These are phyloP conservation scores for Hypoxylon lienhwacheense DNA, from an alignment of 495 filamentous ascomycete genomes.

Conservation along the genomic window DNA sequence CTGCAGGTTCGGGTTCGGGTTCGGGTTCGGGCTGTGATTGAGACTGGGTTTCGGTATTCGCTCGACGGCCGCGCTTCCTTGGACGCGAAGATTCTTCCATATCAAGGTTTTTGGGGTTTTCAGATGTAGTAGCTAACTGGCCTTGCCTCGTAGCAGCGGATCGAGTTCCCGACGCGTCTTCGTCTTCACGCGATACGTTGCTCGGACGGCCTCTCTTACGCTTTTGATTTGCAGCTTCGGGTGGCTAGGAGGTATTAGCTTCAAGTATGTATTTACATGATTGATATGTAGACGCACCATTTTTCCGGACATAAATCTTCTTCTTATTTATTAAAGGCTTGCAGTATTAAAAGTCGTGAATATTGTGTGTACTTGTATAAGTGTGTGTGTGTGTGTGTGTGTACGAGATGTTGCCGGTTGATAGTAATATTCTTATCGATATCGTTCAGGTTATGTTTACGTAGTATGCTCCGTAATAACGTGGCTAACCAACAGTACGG, in stretches of 20 bases:
- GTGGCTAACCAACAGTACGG: too few relatives aligned
- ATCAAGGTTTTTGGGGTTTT: conserved; percentile 7
- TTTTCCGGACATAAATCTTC: not conserved
- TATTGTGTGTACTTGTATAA: too few relatives aligned
- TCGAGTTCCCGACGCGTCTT: conserved; percentile 41
- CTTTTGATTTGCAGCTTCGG: conserved; percentile 42
- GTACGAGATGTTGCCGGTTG: too few relatives aligned
- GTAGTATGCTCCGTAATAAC: too few relatives aligned
- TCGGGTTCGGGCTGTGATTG: conserved; percentile 24
- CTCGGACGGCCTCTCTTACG: conserved; percentile 46
- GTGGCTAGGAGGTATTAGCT: conserved; percentile 36
- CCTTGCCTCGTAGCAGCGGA: conserved; percentile 16
- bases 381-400: too few relatives aligned
- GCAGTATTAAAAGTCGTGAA: too few relatives aligned
- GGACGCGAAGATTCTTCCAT: conserved; percentile 20
- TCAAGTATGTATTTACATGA: not conserved
- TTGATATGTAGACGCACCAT: conserved; percentile 11
- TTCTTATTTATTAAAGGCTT: too few relatives aligned
- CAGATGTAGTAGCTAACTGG: conserved; percentile 7
- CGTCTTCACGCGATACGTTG: conserved; percentile 43
- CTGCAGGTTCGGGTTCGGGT: conserved; percentile 26
- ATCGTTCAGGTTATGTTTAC: too few relatives aligned
- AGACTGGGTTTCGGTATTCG: conserved; percentile 8
- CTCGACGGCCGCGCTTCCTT: conserved; percentile 28
- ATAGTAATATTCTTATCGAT: not conserved